Conservation (phyloP, 2,329 filamentous ascomycete species). For the Tolypocladium ovalisporum region DNA sequence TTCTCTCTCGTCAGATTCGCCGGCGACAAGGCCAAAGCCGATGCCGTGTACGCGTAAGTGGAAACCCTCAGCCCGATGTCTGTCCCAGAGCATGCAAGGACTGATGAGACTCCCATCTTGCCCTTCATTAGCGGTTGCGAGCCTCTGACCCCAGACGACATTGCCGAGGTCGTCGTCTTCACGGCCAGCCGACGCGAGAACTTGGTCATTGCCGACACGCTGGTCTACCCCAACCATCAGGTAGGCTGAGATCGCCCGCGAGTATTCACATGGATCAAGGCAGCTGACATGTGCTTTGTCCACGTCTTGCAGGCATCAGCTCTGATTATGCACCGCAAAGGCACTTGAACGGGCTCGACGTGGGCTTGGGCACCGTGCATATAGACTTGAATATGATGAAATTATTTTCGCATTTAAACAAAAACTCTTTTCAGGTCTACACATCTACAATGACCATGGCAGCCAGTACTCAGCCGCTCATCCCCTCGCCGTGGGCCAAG, state of each 20-base stretch:
- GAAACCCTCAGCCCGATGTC: background rate
- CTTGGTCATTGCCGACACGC: slow-evolving; percentile 77
- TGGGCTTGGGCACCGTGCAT: background rate
- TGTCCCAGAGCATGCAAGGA: background rate
- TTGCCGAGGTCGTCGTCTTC: slow-evolving; percentile 86
- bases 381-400: background rate
- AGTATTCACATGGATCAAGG: background rate
- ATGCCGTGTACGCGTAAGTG: slow-evolving; percentile 73
- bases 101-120: background rate
- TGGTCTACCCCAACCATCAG: slow-evolving; percentile 86
- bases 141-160: slow-evolving; percentile 79
- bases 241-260: slow-evolving; percentile 27
- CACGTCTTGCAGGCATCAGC: slow-evolving; percentile 16
- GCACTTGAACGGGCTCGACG: background rate
- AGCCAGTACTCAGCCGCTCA: no score
- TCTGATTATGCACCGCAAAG: slow-evolving; percentile 19
- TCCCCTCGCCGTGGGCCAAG: no score
- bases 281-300: background rate
- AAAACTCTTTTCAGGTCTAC: background rate
- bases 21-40: slow-evolving; percentile 80
- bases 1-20: slow-evolving; percentile 84
- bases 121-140: slow-evolving; percentile 50
- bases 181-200: slow-evolving; percentile 76
- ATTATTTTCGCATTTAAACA: background rate
- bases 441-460: background rate